Evolutionary conservation across 805 yeast genomes (phyloP), one percentile per base, ranked within the genome.

Genomic region (Zygotorulaspora danielsina): DNA sequence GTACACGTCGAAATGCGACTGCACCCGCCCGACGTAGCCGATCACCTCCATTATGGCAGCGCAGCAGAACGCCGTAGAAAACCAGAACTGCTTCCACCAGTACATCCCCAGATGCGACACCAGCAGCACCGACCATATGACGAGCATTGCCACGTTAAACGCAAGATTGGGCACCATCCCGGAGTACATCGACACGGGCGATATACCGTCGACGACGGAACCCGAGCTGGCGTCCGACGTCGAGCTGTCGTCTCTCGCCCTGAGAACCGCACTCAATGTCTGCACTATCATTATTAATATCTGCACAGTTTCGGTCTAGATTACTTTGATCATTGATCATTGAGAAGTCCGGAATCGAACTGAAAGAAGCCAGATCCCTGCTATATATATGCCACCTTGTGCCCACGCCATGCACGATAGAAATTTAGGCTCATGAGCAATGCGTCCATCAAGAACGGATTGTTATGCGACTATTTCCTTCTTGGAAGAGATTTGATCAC

Each of bases 11-110:
- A 55, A 47, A 13, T 71, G 68, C 2, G 80, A 69, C 39, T 73
- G 48, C 1, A 71, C 55, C 38, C 95, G 64, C 3, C 79, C 86
- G 6, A 73, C 57, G 55, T 82, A 87, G 1, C 95, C 95, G 0
- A 75, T 63, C 32, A 79, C 63, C 60, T 85, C 94, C 19, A 83
- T 61, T 0, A 69, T 70, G 12, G 72, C 57, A 1, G 87, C 86
- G 44, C 71, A 61, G 30, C 71, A 54, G 61, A 81, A 73, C 11
- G 84, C 70, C 1, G 66, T 51, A 5, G 79, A 74, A 54, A 84
- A 76, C 83, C 89, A 85, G 71, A 74, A 71, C 47, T 81, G 84
- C 29, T 65, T 68, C 45, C 66, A 72, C 50, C 60, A 67, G 0
- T 71, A 13, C 2, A 76, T 77, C 3, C 72, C 51, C 2, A 69